A percentile compares a stretch with the other conserved stretches of the same genome.
Evolutionary conservation across 352 stramenopile species (phyloP).

Genomic region (Phytophthora syringae): DNA sequence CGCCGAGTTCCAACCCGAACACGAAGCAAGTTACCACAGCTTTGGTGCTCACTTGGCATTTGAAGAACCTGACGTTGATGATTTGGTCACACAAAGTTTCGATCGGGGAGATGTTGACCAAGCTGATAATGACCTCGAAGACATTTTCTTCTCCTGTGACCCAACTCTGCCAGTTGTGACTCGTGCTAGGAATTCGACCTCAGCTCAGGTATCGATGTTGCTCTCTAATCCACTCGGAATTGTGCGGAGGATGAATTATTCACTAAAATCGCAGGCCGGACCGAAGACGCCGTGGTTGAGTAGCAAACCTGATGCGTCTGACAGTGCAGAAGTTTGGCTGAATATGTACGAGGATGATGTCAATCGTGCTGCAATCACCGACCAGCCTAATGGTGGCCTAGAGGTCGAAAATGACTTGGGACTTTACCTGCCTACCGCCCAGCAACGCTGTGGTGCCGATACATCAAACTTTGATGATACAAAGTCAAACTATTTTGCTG

Average conservation of each 20-base stretch:
- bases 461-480: neutral
- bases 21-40: neutral
- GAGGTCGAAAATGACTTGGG: neutral
- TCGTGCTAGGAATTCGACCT: neutral
- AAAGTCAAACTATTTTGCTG: constrained; percentile 30
- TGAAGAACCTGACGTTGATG: neutral
- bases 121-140: constrained; percentile 11
- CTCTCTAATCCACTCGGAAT: neutral
- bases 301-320: constrained; percentile 40
- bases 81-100: neutral
- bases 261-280: neutral
- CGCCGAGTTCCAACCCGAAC: neutral
- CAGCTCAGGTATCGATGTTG: constrained; percentile 12
- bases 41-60: neutral
- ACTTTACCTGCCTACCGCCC: neutral
- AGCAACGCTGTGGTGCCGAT: neutral
- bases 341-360: constrained; percentile 15
- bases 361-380: neutral
- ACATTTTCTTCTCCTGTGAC: constrained; percentile 34
- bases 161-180: neutral
- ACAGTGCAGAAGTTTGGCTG: constrained; percentile 29
- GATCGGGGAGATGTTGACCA: neutral
- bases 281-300: constrained; percentile 32
- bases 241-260: neutral
- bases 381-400: neutral